Percentiles rank a stretch among this genome's conserved stretches.
Conservation (phyloP, 257 asterid genomes). For the Nicotiana attenuata region DNA sequence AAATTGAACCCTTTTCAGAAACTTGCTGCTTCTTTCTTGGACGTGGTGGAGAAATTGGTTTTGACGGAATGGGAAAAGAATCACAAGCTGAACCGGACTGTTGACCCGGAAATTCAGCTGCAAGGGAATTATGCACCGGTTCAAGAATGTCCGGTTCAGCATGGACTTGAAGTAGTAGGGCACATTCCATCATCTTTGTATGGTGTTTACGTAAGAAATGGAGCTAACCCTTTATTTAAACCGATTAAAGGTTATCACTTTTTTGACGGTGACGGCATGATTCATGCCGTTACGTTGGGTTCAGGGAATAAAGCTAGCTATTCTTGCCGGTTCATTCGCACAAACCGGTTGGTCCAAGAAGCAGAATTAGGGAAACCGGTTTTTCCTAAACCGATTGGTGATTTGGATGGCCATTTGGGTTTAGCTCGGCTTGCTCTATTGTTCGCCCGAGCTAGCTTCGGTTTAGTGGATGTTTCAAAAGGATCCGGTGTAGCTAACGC, state of each 20-base stretch:
- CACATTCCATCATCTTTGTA: conserved; percentile 31
- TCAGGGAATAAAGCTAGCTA: conserved; percentile 33
- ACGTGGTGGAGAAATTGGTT: conserved; percentile 30
- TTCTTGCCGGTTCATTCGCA: conserved; percentile 50
- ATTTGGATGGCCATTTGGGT: conserved; percentile 55
- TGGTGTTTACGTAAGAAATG: conserved; percentile 53
- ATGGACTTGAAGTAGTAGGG: conserved; percentile 46
- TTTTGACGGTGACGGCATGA: conserved; percentile 69
- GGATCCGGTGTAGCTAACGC: conserved; percentile 53
- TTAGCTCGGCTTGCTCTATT: conserved; percentile 49
- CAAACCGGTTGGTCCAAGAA: conserved; percentile 42
- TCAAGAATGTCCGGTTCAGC: conserved; percentile 47
- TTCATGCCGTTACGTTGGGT: conserved; percentile 43
- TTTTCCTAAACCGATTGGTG: conserved; percentile 58
- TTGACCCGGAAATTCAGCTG: conserved; percentile 49
- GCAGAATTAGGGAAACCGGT: conserved; percentile 35
- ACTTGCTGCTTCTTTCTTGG: conserved; percentile 39
- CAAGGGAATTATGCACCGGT: conserved; percentile 58
- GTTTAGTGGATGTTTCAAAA: conserved; percentile 18
- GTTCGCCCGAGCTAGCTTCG: conserved; percentile 24
- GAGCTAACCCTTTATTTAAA: conserved; percentile 47
- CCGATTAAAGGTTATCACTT: conserved; percentile 55
- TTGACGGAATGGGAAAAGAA: conserved; percentile 26
- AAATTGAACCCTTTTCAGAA: conserved; percentile 38
- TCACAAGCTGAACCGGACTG: conserved; percentile 32